Conservation (phyloP, 2,329 filamentous ascomycete species). For the Fusarium nematophilum region DNA sequence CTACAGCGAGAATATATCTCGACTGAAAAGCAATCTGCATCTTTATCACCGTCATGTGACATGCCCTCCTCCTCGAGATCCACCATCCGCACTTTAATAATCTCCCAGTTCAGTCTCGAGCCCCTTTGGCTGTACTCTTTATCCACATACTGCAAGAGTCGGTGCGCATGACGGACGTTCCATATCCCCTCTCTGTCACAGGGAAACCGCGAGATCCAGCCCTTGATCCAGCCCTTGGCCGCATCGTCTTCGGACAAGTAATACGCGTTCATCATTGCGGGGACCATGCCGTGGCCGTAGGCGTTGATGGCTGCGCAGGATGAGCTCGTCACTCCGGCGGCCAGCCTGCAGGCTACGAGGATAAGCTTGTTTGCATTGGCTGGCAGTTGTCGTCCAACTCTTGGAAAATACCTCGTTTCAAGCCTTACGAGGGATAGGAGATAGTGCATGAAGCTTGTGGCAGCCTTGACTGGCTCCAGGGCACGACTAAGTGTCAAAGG, state of each 20-base stretch:
- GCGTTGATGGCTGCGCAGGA: constrained; percentile 25
- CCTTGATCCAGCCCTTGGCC: constrained; percentile 19
- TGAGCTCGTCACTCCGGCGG: constrained; percentile 12
- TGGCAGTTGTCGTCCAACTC: too few species aligned
- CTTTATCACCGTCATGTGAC: not conserved
- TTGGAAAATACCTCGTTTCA: constrained; percentile 28
- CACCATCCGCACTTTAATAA: constrained; percentile 29
- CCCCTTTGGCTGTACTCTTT: constrained; percentile 21
- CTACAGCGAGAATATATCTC: constrained; percentile 30
- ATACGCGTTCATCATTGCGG: constrained; percentile 31
- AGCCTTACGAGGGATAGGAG: constrained; percentile 21
- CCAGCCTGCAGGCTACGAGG: constrained; percentile 20
- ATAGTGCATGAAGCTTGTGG: constrained; percentile 30
- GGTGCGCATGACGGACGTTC: constrained; percentile 27
- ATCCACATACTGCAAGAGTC: constrained; percentile 24
- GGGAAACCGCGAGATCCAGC: constrained; percentile 21
- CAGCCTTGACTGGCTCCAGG: constrained; percentile 29
- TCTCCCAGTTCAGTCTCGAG: constrained; percentile 14
- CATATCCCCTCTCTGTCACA: constrained; percentile 29
- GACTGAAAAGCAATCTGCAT: constrained; percentile 19
- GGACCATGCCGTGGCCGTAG: constrained; percentile 32
- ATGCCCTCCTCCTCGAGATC: constrained; percentile 15
- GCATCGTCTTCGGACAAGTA: constrained; percentile 24
- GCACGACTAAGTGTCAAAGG: too few species aligned
- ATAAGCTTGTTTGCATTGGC: not conserved